Conservation (phyloP, 257 asterid genomes). For the Nicotiana knightiana region DNA sequence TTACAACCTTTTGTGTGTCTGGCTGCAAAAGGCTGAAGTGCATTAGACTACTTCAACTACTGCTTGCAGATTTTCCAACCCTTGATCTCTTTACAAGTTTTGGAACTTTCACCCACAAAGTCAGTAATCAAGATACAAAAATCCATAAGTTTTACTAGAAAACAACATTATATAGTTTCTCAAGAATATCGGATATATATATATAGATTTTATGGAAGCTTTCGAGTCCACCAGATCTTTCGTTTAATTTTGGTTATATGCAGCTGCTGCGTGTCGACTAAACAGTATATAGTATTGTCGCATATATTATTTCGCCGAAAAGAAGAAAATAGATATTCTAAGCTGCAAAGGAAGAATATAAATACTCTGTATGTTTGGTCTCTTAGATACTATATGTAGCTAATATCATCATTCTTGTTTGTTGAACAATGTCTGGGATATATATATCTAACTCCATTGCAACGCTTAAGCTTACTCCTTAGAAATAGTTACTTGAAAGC, state of each 20-base stretch:
- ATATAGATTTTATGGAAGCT: neutral
- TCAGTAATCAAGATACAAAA: neutral
- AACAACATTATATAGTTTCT: neutral
- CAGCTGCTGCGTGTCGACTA: neutral
- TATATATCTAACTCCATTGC: neutral
- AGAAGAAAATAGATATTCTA: neutral
- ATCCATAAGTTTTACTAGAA: neutral
- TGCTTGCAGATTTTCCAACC: neutral
- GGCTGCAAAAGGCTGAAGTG: neutral
- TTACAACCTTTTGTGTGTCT: neutral
- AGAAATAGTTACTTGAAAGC: neutral
- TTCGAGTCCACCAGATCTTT: neutral
- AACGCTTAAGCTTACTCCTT: neutral
- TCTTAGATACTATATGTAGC: neutral
- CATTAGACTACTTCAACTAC: neutral
- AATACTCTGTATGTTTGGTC: neutral
- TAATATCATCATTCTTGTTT: neutral
- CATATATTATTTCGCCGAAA: neutral
- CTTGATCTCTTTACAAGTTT: neutral
- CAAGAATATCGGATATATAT: neutral
- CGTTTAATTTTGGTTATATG: neutral
- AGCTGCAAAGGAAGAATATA: neutral
- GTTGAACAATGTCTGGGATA: neutral
- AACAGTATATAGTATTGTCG: neutral
- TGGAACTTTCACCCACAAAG: neutral